Evolutionary conservation across 805 yeast genomes (phyloP), one percentile per base, ranked within the genome.

Genomic region (Ogataea saltuana): DNA sequence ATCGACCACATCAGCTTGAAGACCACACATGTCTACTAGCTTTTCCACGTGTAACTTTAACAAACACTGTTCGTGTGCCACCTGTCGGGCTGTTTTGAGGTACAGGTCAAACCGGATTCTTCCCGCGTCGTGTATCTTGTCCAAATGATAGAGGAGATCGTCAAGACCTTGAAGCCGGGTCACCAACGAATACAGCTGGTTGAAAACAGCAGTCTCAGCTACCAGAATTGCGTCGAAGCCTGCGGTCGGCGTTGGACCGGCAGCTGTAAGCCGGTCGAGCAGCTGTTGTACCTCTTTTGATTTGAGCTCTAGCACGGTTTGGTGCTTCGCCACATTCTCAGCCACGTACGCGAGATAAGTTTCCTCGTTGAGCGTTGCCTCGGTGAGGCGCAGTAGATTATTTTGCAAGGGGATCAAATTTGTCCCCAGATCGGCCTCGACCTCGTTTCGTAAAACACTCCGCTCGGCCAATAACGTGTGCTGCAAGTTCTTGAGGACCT

Each of bases 151-250:
- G 10, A 76, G 56, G 0, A 90, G 70, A 57, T 90, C 96, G 22
- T 76, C 75, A n/a, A 82, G 73, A 1, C 95, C 86, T 46, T 74
- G 72, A 40, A 85, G 86, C 29, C 78, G 82, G 15, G 89, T 75
- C 0, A 78, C 77, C 1, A 83, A 65, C 16, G 75, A 75, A 56
- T 85, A 83, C 11, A 84, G 59, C 59, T 87, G 95, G 44, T 76
- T 72, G 42, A 74, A 70, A 1, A 74, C 81, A 0, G 69, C 66
- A 1, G 80, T 74, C 42, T 76, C 81, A 0, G 81, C 78, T 26
- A 69, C 64, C 1, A 80, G 64, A 3, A 72, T 50, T 9, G 71
- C 69, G 42, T 73, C 80, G 2, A 74, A 57, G 26, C 71, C 62
- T 6, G 61, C 61, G 11, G 52, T 53, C 10, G 63, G 55, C 1